Conservation (phyloP, 768 basidiomycete species). For the Kwoniella botswanensis region DNA sequence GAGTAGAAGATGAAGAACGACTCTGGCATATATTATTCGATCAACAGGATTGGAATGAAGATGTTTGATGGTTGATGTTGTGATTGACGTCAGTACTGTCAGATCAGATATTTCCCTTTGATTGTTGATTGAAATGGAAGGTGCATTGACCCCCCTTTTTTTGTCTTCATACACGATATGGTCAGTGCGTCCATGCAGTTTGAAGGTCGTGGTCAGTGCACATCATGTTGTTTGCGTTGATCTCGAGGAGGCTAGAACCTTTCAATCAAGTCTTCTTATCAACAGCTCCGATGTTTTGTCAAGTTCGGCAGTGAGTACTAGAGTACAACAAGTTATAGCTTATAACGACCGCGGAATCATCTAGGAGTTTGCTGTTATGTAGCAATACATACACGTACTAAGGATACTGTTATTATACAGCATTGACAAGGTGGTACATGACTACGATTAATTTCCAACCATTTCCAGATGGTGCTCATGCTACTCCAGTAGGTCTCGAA, state of each 20-base stretch:
- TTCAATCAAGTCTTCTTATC: too few relatives aligned
- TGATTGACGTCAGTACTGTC: slow-evolving; percentile 4
- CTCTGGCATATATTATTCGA: too few relatives aligned
- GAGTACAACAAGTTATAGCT: too few relatives aligned
- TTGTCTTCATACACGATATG: not conserved
- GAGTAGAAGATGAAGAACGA: too few relatives aligned
- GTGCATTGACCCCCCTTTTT: not conserved
- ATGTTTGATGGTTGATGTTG: not conserved
- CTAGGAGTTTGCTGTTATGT: too few relatives aligned
- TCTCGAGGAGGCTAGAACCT: too few relatives aligned
- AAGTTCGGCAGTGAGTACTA: too few relatives aligned
- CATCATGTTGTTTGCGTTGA: not conserved
- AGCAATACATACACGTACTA: too few relatives aligned
- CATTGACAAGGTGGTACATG: too few relatives aligned
- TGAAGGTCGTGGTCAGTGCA: not conserved
- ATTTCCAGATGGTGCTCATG: not conserved
- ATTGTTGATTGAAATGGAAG: not conserved
- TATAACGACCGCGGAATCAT: too few relatives aligned
- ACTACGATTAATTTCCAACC: not conserved
- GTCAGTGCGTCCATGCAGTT: not conserved
- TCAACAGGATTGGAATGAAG: not conserved
- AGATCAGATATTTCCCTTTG: not conserved
- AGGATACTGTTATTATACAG: too few relatives aligned
- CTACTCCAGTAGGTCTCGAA: not conserved
- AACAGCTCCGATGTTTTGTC: too few relatives aligned